Evolutionary conservation across 129 eudicot species (phyloP).

Genomic region (Helichrysum umbraculigerum): DNA sequence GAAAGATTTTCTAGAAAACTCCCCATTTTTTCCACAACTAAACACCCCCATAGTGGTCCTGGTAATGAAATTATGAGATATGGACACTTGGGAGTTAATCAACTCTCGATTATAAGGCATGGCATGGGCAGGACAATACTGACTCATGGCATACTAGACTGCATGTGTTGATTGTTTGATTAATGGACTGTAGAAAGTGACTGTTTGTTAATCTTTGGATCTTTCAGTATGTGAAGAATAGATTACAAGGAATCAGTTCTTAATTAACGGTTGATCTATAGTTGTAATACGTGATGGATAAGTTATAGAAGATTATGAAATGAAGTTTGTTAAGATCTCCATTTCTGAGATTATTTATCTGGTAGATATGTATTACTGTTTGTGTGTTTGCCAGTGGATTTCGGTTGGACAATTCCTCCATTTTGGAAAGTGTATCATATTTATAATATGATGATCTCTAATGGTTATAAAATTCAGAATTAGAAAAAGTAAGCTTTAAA

Average conservation of each 20-base stretch:
- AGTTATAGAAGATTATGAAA: background rate
- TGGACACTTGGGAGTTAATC: conserved; percentile 17
- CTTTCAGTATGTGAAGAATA: background rate
- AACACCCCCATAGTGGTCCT: conserved; percentile 22
- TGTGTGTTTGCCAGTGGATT: background rate
- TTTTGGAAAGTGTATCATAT: too few species aligned
- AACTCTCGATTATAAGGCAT: conserved; percentile 11
- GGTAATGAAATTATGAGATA: background rate
- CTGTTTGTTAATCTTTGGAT: conserved; percentile 6
- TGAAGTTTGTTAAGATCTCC: conserved; percentile 1
- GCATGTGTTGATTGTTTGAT: conserved; percentile 1
- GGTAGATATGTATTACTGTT: conserved; percentile 3
- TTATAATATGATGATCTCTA: background rate
- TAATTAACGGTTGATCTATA: background rate
- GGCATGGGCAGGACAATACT: conserved; percentile 8
- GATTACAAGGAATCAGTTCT: conserved; percentile 8
- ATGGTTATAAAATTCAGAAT: too few species aligned
- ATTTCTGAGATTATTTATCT: background rate
- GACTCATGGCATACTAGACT: background rate
- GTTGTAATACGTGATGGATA: background rate
- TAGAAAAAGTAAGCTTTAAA: too few species aligned
- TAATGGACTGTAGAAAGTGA: conserved; percentile 1
- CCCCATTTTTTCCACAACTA: too few species aligned
- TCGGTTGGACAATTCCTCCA: too few species aligned
- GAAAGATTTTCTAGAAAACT: too few species aligned